Percentiles rank a stretch among this genome's conserved stretches.
Evolutionary conservation across 1,139 yeast species (phyloP).

Genomic region (Candida mesenterica): DNA sequence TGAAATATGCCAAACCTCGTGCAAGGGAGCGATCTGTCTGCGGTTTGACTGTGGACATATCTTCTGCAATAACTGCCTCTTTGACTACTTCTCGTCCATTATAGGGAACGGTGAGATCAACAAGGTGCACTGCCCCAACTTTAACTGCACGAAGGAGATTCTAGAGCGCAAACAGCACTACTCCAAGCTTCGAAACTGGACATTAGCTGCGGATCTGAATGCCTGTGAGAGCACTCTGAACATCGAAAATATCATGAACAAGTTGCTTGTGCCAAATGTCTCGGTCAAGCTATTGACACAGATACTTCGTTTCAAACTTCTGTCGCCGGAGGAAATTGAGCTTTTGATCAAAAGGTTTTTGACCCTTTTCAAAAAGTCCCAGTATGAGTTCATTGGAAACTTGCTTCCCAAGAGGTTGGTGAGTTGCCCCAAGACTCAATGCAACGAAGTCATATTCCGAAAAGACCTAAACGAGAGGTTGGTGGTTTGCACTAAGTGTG

Average conservation of each 20-base stretch:
- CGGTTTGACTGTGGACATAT: constrained; percentile 51
- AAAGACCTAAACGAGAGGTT: constrained; percentile 51
- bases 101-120: constrained; percentile 53
- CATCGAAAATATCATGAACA: constrained; percentile 12
- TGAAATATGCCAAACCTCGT: constrained; percentile 56
- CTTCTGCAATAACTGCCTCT: constrained; percentile 53
- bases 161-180: constrained; percentile 19
- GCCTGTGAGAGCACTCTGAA: not conserved
- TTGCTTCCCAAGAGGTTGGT: constrained; percentile 51
- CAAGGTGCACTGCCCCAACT: constrained; percentile 61
- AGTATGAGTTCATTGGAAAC: constrained; percentile 44
- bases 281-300: constrained; percentile 27
- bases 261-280: constrained; percentile 39
- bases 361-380: constrained; percentile 35
- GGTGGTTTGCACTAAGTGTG: constrained; percentile 53
- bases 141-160: constrained; percentile 38
- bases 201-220: constrained; percentile 13
- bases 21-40: constrained; percentile 47
- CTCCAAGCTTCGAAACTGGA: constrained; percentile 23
- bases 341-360: constrained; percentile 38
- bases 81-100: constrained; percentile 42
- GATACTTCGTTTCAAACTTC: constrained; percentile 21
- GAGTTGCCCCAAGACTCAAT: constrained; percentile 49
- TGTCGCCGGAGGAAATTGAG: constrained; percentile 4
- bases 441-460: constrained; percentile 46